Percentiles rank a stretch among this genome's conserved stretches.
phyloP scores from a whole-genome alignment of 1,284 basidiomycete genomes.

The Microbotryomycetes sp. region DNA sequence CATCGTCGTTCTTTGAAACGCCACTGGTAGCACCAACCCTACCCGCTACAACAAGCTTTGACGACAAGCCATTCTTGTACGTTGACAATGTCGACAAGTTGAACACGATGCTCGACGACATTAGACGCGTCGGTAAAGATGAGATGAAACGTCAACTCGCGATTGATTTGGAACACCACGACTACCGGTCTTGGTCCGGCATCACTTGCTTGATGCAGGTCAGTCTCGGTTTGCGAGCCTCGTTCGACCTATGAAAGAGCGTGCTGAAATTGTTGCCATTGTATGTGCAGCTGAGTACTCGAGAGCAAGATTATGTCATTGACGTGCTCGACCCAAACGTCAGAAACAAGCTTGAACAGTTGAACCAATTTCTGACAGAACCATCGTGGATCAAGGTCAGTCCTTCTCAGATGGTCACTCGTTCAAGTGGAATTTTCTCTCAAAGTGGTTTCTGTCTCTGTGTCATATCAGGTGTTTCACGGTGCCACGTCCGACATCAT shows the following conservation, averaged over 20 bases:
- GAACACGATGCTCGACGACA: slow-evolving; percentile 55
- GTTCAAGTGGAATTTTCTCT: not conserved
- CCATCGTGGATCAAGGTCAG: slow-evolving; percentile 75
- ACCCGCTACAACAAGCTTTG: slow-evolving; percentile 49
- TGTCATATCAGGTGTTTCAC: slow-evolving; percentile 75
- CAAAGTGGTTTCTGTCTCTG: not conserved
- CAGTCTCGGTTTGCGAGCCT: not conserved
- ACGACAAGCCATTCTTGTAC: slow-evolving; percentile 65
- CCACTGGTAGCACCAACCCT: not conserved
- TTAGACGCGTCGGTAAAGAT: slow-evolving; percentile 50
- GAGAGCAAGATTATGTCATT: slow-evolving; percentile 78
- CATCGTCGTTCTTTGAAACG: slow-evolving; percentile 42
- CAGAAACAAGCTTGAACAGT: slow-evolving; percentile 63
- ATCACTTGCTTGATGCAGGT: slow-evolving; percentile 87
- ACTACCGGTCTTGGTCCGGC: slow-evolving; percentile 72
- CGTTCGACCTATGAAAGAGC: not conserved
- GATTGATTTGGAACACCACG: slow-evolving; percentile 90
- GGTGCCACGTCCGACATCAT: slow-evolving; percentile 90
- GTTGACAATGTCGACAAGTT: slow-evolving; percentile 59
- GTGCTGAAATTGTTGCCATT: not conserved
- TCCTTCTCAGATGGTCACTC: not conserved
- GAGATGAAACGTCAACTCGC: slow-evolving; percentile 67
- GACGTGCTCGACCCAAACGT: slow-evolving; percentile 62
- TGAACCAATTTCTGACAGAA: slow-evolving; percentile 67
- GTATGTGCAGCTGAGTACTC: slow-evolving; percentile 58